A percentile compares a stretch with the other conserved stretches of the same genome.
These are phyloP conservation scores for Suillus luteus DNA, from an alignment of 768 basidiomycete species.

Conservation along the genomic window DNA sequence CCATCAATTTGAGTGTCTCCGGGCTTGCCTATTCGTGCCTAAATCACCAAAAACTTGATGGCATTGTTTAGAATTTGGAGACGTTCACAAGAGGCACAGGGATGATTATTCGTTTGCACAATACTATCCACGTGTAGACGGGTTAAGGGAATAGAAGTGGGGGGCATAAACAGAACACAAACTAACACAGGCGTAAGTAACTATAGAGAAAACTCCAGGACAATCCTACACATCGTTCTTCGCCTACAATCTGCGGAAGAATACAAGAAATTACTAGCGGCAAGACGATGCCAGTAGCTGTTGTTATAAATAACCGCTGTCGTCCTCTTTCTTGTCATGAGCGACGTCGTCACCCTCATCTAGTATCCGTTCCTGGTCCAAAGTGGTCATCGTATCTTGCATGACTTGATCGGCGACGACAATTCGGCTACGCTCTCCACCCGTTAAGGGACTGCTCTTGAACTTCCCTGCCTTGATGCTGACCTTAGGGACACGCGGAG, in stretches of 20 bases:
- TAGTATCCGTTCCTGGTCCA: constrained; percentile 35
- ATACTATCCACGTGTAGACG: background rate
- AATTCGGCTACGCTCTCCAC: constrained; percentile 43
- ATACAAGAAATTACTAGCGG: background rate
- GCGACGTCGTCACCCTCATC: constrained; percentile 34
- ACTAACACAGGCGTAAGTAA: background rate
- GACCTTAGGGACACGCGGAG: constrained; percentile 18
- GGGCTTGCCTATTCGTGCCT: background rate
- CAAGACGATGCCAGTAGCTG: background rate
- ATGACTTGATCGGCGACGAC: constrained; percentile 55
- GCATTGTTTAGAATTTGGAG: background rate
- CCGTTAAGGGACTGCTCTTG: constrained; percentile 72
- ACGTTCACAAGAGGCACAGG: background rate
- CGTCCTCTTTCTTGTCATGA: constrained; percentile 33
- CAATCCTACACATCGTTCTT: constrained; percentile 3
- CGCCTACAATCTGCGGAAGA: background rate
- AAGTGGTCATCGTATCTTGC: constrained; percentile 29
- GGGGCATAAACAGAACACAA: background rate
- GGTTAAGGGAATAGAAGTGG: background rate
- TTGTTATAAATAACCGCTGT: constrained; percentile 30
- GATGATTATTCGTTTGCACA: background rate
- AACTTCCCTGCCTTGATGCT: constrained; percentile 55
- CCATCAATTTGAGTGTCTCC: background rate
- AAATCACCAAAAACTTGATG: too few relatives aligned
- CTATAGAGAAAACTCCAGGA: background rate